Evolutionary conservation across 2,329 filamentous ascomycete genomes (phyloP), one percentile per base, ranked within the genome.

Genomic region (Scortechinia acanthostroma): DNA sequence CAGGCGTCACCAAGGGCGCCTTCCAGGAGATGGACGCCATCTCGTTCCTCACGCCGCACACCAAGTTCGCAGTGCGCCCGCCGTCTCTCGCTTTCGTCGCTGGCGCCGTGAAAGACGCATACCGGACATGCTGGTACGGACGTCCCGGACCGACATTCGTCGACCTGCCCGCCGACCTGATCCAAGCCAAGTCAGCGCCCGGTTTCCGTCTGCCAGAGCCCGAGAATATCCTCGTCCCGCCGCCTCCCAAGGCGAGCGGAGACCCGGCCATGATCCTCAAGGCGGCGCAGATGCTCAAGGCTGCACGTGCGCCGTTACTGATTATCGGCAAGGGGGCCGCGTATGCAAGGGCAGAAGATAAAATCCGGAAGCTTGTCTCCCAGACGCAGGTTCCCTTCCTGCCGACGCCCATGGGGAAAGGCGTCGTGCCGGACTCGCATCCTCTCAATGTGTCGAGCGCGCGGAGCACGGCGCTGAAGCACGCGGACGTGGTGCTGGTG

Each of bases 21-120:
- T 79, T 80, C 50, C 76, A 79, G 56, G 74, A 79, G 53, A 61
- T 79, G 46, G 74, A 79, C 52, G 70, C 73, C 19, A 63, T 79
- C 21, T 63, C 70, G 2, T 58, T 79, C 4, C 56, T 80, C 10
- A 65, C 65, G 13, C 70, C 74, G 1, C 72, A 77, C 49, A 72
- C 70, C 4, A 78, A 78, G 51, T 58, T 73, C 42, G 62, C 71
- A 4, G 59, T 73, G 16, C 63, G 74, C 46, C 62, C 25, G n/a
- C n/a, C 66, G 3, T 61, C 58, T 14, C 57, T 68, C 14, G 66
- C 72, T n/a, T 62, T 62, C 16, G 64, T 76, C 43, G 64, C 69
- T 3, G 59, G 63, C 21, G 65, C 65, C 15, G 66, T 79, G 37
- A 62, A 64, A 22, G 68, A 70, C 53, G 71, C 74, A 17, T 79